Evolutionary conservation across 176 grass and related monocot species (phyloP).

Genomic region (Urochloa ruziziensis): DNA sequence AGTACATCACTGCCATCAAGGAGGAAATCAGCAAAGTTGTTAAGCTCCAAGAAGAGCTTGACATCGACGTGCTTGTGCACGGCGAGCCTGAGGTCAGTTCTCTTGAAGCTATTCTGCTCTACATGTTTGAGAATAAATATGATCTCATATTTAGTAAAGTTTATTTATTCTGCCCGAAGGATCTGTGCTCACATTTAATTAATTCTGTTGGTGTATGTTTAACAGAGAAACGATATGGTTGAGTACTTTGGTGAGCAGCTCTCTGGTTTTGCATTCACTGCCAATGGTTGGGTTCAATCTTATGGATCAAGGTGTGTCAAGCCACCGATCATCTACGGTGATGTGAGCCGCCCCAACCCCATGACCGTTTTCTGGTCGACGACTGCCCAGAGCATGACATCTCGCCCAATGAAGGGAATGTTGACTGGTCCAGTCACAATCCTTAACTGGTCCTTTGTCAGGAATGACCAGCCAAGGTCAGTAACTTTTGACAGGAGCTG

Average conservation of each 20-base stretch:
- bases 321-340: constrained; percentile 91
- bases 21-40: constrained; percentile 97
- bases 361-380: constrained; percentile 98
- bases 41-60: constrained; percentile 88
- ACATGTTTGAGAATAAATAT: background rate
- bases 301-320: constrained; percentile 94
- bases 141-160: background rate
- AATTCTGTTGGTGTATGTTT: background rate
- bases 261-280: constrained; percentile 89
- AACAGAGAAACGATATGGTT: constrained; percentile 96
- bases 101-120: background rate
- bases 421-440: constrained; percentile 92
- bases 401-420: constrained; percentile 99
- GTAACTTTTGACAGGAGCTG: background rate
- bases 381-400: constrained; percentile 75
- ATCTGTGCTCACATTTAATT: background rate
- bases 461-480: constrained; percentile 94
- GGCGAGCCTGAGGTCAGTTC: constrained; percentile 84
- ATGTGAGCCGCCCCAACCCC: constrained; percentile 85
- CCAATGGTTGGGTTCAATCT: constrained; percentile 93
- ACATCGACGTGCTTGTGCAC: constrained; percentile 93
- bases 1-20: constrained; percentile 76
- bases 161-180: background rate
- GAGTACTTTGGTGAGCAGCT: constrained; percentile 98
- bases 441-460: constrained; percentile 97